A percentile compares a stretch with the other conserved stretches of the same genome.
Conservation (phyloP, 768 basidiomycete genomes). For the Cystofilobasidium bisporidii region DNA sequence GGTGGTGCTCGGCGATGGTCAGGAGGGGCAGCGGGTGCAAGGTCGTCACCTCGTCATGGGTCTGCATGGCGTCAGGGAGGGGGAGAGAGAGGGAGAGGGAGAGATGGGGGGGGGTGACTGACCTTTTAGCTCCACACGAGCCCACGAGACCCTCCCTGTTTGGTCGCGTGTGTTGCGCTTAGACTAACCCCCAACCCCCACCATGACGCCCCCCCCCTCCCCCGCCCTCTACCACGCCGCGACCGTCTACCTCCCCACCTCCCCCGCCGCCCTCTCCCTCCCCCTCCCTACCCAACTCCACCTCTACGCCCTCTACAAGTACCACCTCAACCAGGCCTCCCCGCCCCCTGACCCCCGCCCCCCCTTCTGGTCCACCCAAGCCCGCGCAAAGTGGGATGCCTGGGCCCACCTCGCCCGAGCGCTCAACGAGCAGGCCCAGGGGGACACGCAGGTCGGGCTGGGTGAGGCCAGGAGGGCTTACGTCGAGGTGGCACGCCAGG, state of each 20-base stretch:
- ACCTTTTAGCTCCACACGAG: too few relatives aligned
- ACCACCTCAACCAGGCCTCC: neutral
- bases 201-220: neutral
- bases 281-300: neutral
- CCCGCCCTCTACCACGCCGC: neutral
- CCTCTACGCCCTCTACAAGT: conserved; percentile 4
- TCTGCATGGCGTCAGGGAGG: neutral
- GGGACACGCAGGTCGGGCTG: neutral
- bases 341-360: neutral
- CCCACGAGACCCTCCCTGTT: neutral
- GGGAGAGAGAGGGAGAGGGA: neutral
- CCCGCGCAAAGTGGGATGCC: neutral
- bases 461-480: neutral
- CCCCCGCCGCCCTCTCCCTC: neutral
- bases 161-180: neutral
- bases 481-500: neutral
- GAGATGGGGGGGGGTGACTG: too few relatives aligned
- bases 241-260: neutral
- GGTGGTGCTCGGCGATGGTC: conserved; percentile 92
- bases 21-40: conserved; percentile 88
- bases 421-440: neutral
- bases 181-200: neutral
- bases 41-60: neutral
- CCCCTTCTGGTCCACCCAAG: neutral
- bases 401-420: neutral